A percentile compares a stretch with the other conserved stretches of the same genome.
Conservation (phyloP, 2,329 filamentous ascomycete genomes). For the Beauveria varroae region DNA sequence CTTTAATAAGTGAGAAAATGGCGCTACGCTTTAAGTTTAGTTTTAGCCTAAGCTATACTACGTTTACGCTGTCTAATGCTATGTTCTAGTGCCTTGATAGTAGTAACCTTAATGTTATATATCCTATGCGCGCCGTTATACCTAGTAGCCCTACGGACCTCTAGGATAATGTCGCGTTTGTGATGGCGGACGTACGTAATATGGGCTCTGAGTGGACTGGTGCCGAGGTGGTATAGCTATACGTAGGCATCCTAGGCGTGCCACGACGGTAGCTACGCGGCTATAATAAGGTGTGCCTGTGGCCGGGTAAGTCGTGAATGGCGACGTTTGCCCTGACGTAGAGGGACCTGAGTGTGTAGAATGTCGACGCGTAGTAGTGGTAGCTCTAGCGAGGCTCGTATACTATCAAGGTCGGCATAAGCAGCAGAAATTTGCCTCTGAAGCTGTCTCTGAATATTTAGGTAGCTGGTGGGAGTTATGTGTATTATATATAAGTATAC, state of each 20-base stretch:
- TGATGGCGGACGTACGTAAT: slow-evolving; percentile 34
- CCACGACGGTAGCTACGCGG: slow-evolving; percentile 56
- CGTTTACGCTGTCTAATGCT: too few relatives aligned
- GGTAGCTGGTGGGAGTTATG: not conserved
- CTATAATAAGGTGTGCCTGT: slow-evolving; percentile 53
- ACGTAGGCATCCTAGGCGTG: slow-evolving; percentile 42
- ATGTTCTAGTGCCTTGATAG: too few relatives aligned
- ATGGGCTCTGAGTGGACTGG: slow-evolving; percentile 31
- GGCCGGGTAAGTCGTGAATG: slow-evolving; percentile 33
- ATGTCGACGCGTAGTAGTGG: slow-evolving; percentile 55
- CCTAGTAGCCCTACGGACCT: slow-evolving; percentile 39
- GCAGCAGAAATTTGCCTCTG: slow-evolving; percentile 38
- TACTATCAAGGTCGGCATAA: slow-evolving; percentile 37
- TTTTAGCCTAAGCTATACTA: too few relatives aligned
- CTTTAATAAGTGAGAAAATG: too few relatives aligned
- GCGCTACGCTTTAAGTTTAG: too few relatives aligned
- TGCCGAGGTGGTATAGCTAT: slow-evolving; percentile 42
- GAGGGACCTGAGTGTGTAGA: slow-evolving; percentile 61
- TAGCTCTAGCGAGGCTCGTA: slow-evolving; percentile 39
- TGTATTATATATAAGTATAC: too few relatives aligned
- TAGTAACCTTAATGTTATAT: slow-evolving; percentile 17
- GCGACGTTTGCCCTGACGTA: slow-evolving; percentile 49
- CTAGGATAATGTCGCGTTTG: slow-evolving; percentile 38
- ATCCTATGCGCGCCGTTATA: slow-evolving; percentile 31
- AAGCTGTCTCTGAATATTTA: slow-evolving; percentile 30